These are phyloP conservation scores for Pleomassaria siparia DNA, from an alignment of 2,329 filamentous ascomycete species.

Conservation along the genomic window DNA sequence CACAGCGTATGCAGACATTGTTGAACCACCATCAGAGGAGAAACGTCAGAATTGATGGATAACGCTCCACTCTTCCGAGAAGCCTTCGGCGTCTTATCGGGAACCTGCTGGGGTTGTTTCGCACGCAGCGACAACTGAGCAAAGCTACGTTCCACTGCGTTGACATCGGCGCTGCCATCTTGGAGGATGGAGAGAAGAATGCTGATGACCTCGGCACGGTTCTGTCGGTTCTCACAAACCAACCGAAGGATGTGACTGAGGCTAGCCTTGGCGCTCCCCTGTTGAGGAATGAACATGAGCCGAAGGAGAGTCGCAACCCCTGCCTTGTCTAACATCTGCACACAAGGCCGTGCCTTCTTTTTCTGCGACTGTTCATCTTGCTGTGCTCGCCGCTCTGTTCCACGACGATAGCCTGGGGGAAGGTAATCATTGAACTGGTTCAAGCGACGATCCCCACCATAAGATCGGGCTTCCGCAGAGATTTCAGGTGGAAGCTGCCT, in stretches of 20 bases:
- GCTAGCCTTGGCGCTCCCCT: constrained; percentile 79
- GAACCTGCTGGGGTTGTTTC: constrained; percentile 65
- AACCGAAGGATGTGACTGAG: constrained; percentile 87
- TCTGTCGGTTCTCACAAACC: constrained; percentile 95
- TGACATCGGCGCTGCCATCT: constrained; percentile 90
- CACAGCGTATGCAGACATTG: constrained; percentile 87
- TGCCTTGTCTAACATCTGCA: constrained; percentile 96
- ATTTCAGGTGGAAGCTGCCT: constrained; percentile 82
- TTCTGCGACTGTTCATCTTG: constrained; percentile 54
- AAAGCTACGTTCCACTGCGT: constrained; percentile 93
- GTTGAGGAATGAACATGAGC: constrained; percentile 97
- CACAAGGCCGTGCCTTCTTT: constrained; percentile 75
- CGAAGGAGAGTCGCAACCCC: constrained; percentile 94
- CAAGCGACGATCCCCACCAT: constrained; percentile 58
- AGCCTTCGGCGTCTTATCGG: constrained; percentile 81
- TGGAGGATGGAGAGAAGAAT: constrained; percentile 91
- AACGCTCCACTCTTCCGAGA: constrained; percentile 72
- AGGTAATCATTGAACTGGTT: constrained; percentile 53
- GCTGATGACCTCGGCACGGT: constrained; percentile 89
- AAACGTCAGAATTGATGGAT: constrained; percentile 77
- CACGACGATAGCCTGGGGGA: constrained; percentile 28
- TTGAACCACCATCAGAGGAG: constrained; percentile 91
- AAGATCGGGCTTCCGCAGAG: constrained; percentile 78
- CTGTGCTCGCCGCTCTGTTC: constrained; percentile 38
- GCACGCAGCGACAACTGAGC: constrained; percentile 88